These are phyloP conservation scores for Auriscalpium microsporum DNA, from an alignment of 768 basidiomycete genomes.

Conservation along the genomic window DNA sequence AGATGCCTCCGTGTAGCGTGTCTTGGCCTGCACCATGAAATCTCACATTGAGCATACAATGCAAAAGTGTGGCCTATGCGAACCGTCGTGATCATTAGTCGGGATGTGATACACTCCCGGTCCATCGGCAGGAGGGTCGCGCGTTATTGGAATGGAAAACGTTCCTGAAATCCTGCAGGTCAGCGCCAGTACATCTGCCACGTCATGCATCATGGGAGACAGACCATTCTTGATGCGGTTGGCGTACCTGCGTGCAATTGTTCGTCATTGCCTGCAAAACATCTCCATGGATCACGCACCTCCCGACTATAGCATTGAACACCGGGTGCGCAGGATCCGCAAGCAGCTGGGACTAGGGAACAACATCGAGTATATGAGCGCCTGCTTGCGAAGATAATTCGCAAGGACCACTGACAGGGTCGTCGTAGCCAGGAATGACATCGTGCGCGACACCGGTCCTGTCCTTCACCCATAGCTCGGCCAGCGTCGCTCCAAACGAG, in stretches of 20 bases:
- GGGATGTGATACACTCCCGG: constrained; percentile 43
- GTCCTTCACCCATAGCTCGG: constrained; percentile 49
- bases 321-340: constrained; percentile 41
- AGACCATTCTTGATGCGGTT: constrained; percentile 44
- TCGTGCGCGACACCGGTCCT: constrained; percentile 39
- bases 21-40: constrained; percentile 24
- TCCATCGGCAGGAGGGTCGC: constrained; percentile 32
- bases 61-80: neutral
- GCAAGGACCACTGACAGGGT: constrained; percentile 30
- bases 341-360: constrained; percentile 28
- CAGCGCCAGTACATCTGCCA: neutral
- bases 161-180: constrained; percentile 27
- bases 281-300: constrained; percentile 5
- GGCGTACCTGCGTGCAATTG: constrained; percentile 31
- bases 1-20: constrained; percentile 47
- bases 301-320: constrained; percentile 25
- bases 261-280: too few species aligned
- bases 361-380: neutral
- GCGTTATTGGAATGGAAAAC: constrained; percentile 46
- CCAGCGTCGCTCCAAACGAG: constrained; percentile 46
- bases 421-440: constrained; percentile 51
- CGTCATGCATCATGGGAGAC: neutral
- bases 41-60: neutral
- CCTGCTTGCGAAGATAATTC: neutral
- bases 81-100: constrained; percentile 42